phyloP scores from a whole-genome alignment of 78 protist species.

The Dictyostelium firmibasis region DNA sequence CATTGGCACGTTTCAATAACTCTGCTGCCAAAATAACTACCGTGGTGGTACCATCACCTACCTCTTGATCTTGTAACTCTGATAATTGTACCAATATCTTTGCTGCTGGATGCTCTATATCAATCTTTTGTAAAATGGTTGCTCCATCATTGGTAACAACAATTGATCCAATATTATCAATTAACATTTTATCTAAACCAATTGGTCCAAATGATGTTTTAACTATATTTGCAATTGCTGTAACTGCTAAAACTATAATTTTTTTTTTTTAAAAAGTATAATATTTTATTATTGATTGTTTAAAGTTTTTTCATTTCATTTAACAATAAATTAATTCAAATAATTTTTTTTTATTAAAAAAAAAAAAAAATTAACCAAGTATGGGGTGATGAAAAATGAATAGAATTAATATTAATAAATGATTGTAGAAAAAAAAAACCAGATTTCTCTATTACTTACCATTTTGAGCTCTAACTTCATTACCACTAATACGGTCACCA shows the following conservation, averaged over 20 bases:
- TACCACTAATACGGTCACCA: slow-evolving; percentile 89
- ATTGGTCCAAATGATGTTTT: slow-evolving; percentile 98
- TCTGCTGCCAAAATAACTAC: slow-evolving; percentile 99
- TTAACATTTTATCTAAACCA: slow-evolving; percentile 99
- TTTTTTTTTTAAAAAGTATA: not conserved
- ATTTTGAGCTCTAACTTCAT: slow-evolving; percentile 92
- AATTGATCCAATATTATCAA: slow-evolving; percentile 98
- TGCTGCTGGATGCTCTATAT: slow-evolving; percentile 99
- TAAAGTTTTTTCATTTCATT: too few species aligned
- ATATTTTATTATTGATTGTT: not conserved
- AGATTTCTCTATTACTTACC: slow-evolving; percentile 55
- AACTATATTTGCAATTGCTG: slow-evolving; percentile 97
- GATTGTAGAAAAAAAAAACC: not conserved
- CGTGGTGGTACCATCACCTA: slow-evolving; percentile 98
- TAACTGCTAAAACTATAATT: slow-evolving; percentile 91
- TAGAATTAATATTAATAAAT: not conserved
- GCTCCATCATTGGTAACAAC: slow-evolving; percentile 98
- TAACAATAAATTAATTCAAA: not conserved
- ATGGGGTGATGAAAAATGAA: too few species aligned
- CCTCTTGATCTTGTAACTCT: slow-evolving; percentile 95
- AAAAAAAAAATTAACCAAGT: not conserved
- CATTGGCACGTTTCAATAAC: slow-evolving; percentile 95
- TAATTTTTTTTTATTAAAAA: not conserved
- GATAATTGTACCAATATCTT: slow-evolving; percentile 96
- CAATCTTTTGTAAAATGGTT: slow-evolving; percentile 95